Evolutionary conservation across 352 stramenopile species (phyloP), one percentile per base, ranked within the genome.

Genomic region (Discostella stelligera): DNA sequence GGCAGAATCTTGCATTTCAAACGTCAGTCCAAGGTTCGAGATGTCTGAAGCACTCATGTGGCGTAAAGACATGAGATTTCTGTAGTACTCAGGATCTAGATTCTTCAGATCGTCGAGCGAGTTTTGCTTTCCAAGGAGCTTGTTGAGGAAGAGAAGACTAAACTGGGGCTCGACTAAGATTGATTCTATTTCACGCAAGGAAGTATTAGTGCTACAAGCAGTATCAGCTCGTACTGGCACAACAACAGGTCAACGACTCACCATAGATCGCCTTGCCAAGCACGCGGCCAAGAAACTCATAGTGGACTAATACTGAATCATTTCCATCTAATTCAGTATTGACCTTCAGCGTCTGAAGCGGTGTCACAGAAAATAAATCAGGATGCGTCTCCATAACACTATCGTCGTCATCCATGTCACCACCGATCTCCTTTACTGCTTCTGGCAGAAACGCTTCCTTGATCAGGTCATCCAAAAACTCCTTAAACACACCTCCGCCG

Each of bases 401-500:
- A 21, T 56, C 46, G 13, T 71, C 27, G 0, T 55, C 61, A 0
- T 55, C 61, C 25, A 21, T 49, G 27, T 81, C 56, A 21, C 21
- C 68, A 46, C 20, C 69, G 4, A 67, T 46, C 21, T 64, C 20
- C 44, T 39, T 56, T 1, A 60, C 49, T n/a, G 56, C 63, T 44
- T 62, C 16, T 37, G 94, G 83, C 71, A 96, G 88, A 84, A 98
- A 98, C 18, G 93, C 95, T 23, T 97, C 88, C 52, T 95, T 96
- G 48, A 96, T 95, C 16, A 99, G 80, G 92, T 95, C 77, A 94
- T 95, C 96, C 80, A 98, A 80, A 73, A 98, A 98, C 85, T 99
- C 97, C 85, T 99, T 99, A 78, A 98, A 98, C 0, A 99, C 89
- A 0, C 97, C 97, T 8, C 97, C 97, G n/a, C 95, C 96, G 85